These are phyloP conservation scores for Zostera marina DNA, from an alignment of 116 monocot species.

Conservation along the genomic window DNA sequence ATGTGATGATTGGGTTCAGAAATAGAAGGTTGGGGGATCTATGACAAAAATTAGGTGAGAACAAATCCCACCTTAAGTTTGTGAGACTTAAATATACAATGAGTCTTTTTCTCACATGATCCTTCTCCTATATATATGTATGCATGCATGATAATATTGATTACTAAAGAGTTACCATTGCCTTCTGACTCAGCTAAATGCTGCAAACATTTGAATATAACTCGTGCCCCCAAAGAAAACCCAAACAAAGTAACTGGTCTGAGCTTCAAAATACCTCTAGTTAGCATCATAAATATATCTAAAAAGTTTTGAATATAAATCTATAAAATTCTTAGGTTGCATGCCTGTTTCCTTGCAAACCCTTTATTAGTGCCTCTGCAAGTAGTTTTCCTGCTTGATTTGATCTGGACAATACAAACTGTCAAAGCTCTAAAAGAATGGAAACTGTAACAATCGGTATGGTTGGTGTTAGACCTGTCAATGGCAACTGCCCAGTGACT, in stretches of 20 bases:
- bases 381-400: conserved; percentile 95
- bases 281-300: conserved; percentile 5
- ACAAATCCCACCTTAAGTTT: no score
- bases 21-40: no score
- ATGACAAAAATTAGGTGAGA: no score
- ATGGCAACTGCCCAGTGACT: conserved; percentile 97
- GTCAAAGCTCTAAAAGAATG: not conserved
- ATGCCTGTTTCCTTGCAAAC: conserved; percentile 93
- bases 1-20: no score
- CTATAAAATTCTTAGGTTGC: conserved; percentile 3
- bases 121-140: no score
- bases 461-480: conserved; percentile 44
- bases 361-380: conserved; percentile 75
- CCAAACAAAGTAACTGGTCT: conserved; percentile 95
- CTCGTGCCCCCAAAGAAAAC: conserved; percentile 91
- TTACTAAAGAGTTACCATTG: conserved; percentile 41
- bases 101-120: no score
- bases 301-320: not conserved
- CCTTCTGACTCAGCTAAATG: conserved; percentile 59
- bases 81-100: no score
- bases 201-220: conserved; percentile 83
- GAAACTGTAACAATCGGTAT: not conserved
- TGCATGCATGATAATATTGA: not conserved
- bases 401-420: conserved; percentile 35
- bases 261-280: conserved; percentile 7